Conservation (phyloP, 768 basidiomycete genomes). For the Hericium rajendrae region DNA sequence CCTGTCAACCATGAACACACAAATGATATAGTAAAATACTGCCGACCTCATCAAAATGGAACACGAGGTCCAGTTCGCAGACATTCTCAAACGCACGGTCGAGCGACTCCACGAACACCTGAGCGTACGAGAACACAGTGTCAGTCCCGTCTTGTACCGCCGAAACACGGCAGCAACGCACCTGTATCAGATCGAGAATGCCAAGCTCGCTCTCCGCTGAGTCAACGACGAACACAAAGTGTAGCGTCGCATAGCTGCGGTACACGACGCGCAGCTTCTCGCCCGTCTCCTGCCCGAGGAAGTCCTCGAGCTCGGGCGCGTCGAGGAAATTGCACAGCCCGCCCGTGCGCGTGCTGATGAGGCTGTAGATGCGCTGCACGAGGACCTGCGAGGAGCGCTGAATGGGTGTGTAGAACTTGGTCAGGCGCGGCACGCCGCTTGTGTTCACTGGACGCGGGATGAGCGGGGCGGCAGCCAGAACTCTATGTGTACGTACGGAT, state of each 20-base stretch:
- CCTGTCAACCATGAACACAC: background rate
- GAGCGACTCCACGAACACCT: conserved; percentile 97
- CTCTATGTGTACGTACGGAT: conserved; percentile 8
- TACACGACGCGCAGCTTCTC: conserved; percentile 83
- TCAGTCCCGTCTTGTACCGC: background rate
- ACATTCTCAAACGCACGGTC: conserved; percentile 97
- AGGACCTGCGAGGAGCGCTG: conserved; percentile 59
- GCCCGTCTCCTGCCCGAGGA: conserved; percentile 46
- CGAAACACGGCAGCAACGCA: conserved; percentile 23
- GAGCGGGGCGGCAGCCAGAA: background rate
- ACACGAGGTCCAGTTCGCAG: conserved; percentile 95
- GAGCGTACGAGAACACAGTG: background rate
- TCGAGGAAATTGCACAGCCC: conserved; percentile 95
- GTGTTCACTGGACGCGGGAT: conserved; percentile 65
- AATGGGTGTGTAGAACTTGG: conserved; percentile 83
- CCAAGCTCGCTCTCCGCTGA: conserved; percentile 95
- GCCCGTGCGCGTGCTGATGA: conserved; percentile 72
- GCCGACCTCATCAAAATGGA: conserved; percentile 93
- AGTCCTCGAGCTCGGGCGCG: conserved; percentile 75
- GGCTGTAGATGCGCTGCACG: conserved; percentile 82
- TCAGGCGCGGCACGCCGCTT: conserved; percentile 73
- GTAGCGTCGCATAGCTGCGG: conserved; percentile 90
- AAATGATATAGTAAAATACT: background rate
- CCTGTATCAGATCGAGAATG: conserved; percentile 93
- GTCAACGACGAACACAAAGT: conserved; percentile 96